phyloP scores from a whole-genome alignment of 805 yeast species.

The Vanderwaltozyma polyspora region DNA sequence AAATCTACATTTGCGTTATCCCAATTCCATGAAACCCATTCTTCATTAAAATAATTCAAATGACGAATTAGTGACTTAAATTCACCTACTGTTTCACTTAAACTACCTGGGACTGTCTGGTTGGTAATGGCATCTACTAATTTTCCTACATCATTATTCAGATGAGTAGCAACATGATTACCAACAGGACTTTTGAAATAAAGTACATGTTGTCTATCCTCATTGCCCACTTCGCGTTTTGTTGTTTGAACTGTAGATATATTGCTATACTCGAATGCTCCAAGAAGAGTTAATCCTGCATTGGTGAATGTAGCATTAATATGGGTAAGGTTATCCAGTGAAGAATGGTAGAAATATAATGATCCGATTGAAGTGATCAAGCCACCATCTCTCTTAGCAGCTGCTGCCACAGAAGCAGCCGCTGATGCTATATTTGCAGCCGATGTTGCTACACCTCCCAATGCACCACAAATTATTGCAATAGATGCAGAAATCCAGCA shows the following conservation, averaged over 20 bases:
- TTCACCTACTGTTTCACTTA: background rate
- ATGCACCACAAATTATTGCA: background rate
- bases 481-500: background rate
- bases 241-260: background rate
- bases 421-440: background rate
- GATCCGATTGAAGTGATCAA: background rate
- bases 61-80: background rate
- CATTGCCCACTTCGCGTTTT: background rate
- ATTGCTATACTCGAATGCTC: background rate
- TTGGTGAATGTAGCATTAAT: background rate
- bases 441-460: background rate
- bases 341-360: background rate
- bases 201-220: background rate
- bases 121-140: background rate
- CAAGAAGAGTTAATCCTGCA: background rate
- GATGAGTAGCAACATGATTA: background rate
- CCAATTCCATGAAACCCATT: background rate
- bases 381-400: background rate
- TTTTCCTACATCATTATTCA: background rate
- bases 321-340: background rate
- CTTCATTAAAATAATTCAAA: background rate
- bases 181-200: background rate
- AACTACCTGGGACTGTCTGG: background rate
- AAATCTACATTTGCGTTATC: constrained; percentile 1
- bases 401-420: background rate